Evolutionary conservation across 75 land plant species (phyloP), one percentile per base, ranked within the genome.

Genomic region (Adiantum capillusveneris): DNA sequence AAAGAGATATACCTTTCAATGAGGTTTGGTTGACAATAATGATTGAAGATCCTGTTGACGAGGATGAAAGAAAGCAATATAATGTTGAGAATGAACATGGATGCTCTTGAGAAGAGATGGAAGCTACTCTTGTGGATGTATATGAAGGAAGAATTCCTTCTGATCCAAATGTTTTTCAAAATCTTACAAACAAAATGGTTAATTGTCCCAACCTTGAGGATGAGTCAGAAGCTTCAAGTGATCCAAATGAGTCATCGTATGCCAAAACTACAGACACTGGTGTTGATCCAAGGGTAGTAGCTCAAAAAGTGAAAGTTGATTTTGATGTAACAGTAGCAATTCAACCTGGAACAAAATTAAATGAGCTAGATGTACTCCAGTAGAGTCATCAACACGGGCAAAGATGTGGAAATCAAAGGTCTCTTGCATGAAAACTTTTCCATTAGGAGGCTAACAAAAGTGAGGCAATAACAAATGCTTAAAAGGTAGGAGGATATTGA

Each of bases 251-350:
- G 60, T 89, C 96, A 26, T 60, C 79, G 0, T 94, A 94, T 78
- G 98, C 90, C 31, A 77, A 65, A 71, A 77, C 75, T 21, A 94
- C 98, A 25, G 84, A 86, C 61, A 88, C 87, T 30, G 95, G 98
- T 1, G 76, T 94, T 53, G 84, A 94, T 71, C 95, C 87, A 25
- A 30, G 42, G 67, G 57, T 69, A 48, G 89, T 86, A 55, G 98
- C 94, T 0, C 77, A 77, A 73, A 75, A 87, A 57, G 81, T 88
- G 1, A 85, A 81, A 19, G 62, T 89, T 39, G 98, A 94, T 52
- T 94, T 90, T 90, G 95, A 94, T 57, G 42, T 82, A 14, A 87
- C 90, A 56, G 90, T 87, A 29, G 95, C 89, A 69, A 88, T 94
- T 73, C 69, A 64, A 19, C 71, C 81, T 9, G 66, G 62, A 29